These are phyloP conservation scores for Tetracladium maxilliforme DNA, from an alignment of 2,329 filamentous ascomycete genomes.

Conservation along the genomic window DNA sequence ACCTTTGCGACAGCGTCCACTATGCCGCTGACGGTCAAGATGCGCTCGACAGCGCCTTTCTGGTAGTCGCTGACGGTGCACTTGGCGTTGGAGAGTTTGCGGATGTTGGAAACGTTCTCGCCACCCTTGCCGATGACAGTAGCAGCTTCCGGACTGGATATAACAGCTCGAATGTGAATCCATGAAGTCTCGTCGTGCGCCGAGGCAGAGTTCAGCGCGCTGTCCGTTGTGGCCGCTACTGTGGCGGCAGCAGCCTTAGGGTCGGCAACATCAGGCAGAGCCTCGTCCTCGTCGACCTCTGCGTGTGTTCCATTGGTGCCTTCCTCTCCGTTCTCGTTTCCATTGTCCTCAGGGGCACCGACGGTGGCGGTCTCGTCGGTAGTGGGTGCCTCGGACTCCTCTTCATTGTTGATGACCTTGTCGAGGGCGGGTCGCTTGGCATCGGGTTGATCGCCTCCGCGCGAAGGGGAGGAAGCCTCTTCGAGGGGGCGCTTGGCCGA, in stretches of 20 bases:
- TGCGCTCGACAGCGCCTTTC: conserved; percentile 91
- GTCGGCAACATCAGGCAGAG: conserved; percentile 56
- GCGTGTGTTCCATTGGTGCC: conserved; percentile 31
- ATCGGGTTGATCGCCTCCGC: conserved; percentile 83
- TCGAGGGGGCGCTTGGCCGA: conserved; percentile 86
- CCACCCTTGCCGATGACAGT: conserved; percentile 98
- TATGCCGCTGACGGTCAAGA: conserved; percentile 89
- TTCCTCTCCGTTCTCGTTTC: conserved; percentile 19
- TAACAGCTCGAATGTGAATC: conserved; percentile 95
- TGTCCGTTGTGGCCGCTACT: conserved; percentile 26
- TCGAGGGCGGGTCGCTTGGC: conserved; percentile 94
- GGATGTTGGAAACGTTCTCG: conserved; percentile 95
- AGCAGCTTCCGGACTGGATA: conserved; percentile 91
- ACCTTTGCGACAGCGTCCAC: conserved; percentile 97
- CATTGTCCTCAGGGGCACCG: conserved; percentile 24
- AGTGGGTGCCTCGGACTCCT: conserved; percentile 28
- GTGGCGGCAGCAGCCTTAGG: conserved; percentile 41
- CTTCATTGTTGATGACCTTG: conserved; percentile 53
- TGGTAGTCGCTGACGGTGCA: conserved; percentile 98
- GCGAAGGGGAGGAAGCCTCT: conserved; percentile 89
- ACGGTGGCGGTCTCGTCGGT: conserved; percentile 18
- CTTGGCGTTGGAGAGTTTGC: conserved; percentile 88
- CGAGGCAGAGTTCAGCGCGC: conserved; percentile 14
- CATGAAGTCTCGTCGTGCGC: conserved; percentile 82
- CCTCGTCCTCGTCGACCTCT: conserved; percentile 41